phyloP scores from a whole-genome alignment of 768 basidiomycete genomes.

The Floccularia luteovirens region DNA sequence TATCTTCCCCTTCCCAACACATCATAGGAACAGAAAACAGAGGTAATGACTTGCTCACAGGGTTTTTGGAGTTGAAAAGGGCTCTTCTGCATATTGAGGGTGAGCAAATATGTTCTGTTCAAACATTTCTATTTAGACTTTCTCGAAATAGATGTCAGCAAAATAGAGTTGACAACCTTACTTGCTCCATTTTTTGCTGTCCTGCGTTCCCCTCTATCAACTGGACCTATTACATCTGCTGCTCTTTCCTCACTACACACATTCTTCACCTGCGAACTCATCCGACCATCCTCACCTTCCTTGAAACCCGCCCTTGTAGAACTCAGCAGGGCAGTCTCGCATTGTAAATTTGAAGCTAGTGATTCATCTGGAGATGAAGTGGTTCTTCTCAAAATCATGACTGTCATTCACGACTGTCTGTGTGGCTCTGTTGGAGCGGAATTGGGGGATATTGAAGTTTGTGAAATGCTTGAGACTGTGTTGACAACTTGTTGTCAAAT shows the following conservation, averaged over 20 bases:
- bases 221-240: slow-evolving; percentile 95
- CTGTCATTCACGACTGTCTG: slow-evolving; percentile 80
- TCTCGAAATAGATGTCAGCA: slow-evolving; percentile 44
- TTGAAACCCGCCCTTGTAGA: slow-evolving; percentile 69
- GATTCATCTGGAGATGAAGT: slow-evolving; percentile 98
- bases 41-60: slow-evolving; percentile 83
- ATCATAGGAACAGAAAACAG: slow-evolving; percentile 43
- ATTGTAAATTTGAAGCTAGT: slow-evolving; percentile 97
- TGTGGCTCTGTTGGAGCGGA: slow-evolving; percentile 59
- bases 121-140: not conserved
- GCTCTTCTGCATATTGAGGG: slow-evolving; percentile 63
- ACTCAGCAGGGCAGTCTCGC: slow-evolving; percentile 83
- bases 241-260: slow-evolving; percentile 83
- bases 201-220: slow-evolving; percentile 89
- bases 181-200: slow-evolving; percentile 89
- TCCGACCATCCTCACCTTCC: slow-evolving; percentile 45
- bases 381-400: slow-evolving; percentile 85
- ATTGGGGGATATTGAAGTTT: slow-evolving; percentile 90
- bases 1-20: slow-evolving; percentile 40
- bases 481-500: slow-evolving; percentile 96
- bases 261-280: slow-evolving; percentile 76
- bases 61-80: slow-evolving; percentile 82
- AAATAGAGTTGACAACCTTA: slow-evolving; percentile 51
- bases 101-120: slow-evolving; percentile 19
- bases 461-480: slow-evolving; percentile 97